A percentile compares a stretch with the other conserved stretches of the same genome.
Conservation (phyloP, 78 protist genomes). For the Guillardia theta region DNA sequence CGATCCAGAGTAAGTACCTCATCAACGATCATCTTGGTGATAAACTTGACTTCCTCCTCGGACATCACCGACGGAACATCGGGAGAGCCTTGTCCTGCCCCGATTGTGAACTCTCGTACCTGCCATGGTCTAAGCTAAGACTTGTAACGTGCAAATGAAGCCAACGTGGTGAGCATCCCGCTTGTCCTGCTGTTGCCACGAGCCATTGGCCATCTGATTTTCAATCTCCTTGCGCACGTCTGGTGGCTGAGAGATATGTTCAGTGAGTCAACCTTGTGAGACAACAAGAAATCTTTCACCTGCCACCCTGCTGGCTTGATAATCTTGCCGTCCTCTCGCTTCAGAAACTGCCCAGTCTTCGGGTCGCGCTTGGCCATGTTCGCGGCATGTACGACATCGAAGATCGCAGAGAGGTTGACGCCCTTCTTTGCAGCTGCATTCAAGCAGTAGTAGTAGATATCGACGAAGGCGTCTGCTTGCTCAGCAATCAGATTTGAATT, state of each 20-base stretch:
- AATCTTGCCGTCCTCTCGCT: slow-evolving; percentile 44
- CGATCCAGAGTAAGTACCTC: not conserved
- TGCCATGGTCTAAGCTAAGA: too few relatives aligned
- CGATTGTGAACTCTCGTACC: slow-evolving; percentile 19
- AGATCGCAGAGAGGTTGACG: not conserved
- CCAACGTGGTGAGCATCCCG: too few relatives aligned
- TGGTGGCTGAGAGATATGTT: too few relatives aligned
- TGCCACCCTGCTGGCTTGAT: slow-evolving; percentile 41
- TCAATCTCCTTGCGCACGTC: too few relatives aligned
- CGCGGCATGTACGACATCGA: slow-evolving; percentile 37
- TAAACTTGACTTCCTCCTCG: not conserved
- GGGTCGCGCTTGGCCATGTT: slow-evolving; percentile 41
- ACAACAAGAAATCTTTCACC: too few relatives aligned
- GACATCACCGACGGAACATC: not conserved
- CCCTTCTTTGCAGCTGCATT: slow-evolving; percentile 39
- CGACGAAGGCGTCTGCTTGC: slow-evolving; percentile 8
- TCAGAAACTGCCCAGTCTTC: slow-evolving; percentile 11
- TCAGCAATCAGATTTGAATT: not conserved
- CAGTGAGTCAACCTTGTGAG: too few relatives aligned
- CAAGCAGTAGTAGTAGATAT: not conserved
- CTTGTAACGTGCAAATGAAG: too few relatives aligned
- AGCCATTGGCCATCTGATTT: not conserved
- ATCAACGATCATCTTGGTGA: slow-evolving; percentile 27
- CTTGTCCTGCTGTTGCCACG: not conserved
- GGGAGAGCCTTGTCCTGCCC: not conserved